These are phyloP conservation scores for Teunomyces stri DNA, from an alignment of 805 yeast genomes.

Conservation along the genomic window DNA sequence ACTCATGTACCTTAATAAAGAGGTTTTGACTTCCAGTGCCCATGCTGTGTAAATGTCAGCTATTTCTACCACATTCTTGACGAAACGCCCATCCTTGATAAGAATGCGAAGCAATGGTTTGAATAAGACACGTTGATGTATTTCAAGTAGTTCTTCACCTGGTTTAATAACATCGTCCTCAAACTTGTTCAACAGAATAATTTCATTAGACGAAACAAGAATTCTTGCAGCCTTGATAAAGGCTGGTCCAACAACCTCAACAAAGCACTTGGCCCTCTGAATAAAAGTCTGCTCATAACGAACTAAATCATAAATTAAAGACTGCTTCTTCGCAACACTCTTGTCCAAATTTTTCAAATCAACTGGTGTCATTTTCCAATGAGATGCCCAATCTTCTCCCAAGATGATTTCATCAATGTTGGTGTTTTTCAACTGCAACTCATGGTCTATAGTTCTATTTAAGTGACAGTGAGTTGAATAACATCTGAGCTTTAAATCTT, in stretches of 20 bases:
- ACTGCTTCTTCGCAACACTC: conserved; percentile 61
- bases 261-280: conserved; percentile 62
- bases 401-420: conserved; percentile 23
- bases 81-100: conserved; percentile 61
- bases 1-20: conserved; percentile 59
- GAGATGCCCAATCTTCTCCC: conserved; percentile 60
- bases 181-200: conserved; percentile 43
- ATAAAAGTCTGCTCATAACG: conserved; percentile 69
- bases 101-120: conserved; percentile 59
- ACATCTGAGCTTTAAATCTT: conserved; percentile 21
- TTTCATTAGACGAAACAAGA: conserved; percentile 18
- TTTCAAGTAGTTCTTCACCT: conserved; percentile 51
- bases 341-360: conserved; percentile 52
- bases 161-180: conserved; percentile 56
- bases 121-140: conserved; percentile 54
- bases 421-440: conserved; percentile 15
- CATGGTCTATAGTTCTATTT: conserved; percentile 29
- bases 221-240: conserved; percentile 30
- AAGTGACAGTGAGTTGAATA: conserved; percentile 34
- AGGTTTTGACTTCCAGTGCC: conserved; percentile 54
- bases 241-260: conserved; percentile 45
- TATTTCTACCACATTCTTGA: conserved; percentile 47
- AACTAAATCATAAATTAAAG: conserved; percentile 72
- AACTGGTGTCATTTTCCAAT: conserved; percentile 59
- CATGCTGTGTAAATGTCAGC: conserved; percentile 64